Evolutionary conservation across 2,329 filamentous ascomycete genomes (phyloP).

Genomic region (Botrytis fabae): DNA sequence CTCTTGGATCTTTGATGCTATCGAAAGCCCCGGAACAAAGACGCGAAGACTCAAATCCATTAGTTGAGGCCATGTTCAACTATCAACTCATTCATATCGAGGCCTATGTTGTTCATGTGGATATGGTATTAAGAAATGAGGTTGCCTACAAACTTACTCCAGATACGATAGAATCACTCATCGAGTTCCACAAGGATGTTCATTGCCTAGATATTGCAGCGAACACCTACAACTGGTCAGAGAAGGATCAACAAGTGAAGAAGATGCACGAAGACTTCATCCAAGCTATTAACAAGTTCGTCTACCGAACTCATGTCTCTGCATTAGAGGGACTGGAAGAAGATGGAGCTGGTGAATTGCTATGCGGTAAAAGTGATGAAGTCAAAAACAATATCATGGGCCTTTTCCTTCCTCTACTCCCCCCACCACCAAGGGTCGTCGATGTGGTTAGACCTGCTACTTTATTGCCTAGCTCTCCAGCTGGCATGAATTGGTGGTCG

Average conservation of each 20-base stretch:
- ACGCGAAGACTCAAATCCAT: conserved; percentile 75
- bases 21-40: conserved; percentile 88
- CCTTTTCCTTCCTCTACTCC: conserved; percentile 82
- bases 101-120: conserved; percentile 97
- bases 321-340: conserved; percentile 95
- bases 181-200: conserved; percentile 95
- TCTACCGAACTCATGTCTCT: conserved; percentile 84
- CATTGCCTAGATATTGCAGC: conserved; percentile 89
- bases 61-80: conserved; percentile 87
- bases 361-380: conserved; percentile 88
- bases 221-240: conserved; percentile 89
- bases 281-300: conserved; percentile 95
- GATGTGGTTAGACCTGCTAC: conserved; percentile 86
- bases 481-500: conserved; percentile 76
- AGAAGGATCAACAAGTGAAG: conserved; percentile 95
- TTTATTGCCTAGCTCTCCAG: conserved; percentile 79
- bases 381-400: conserved; percentile 84
- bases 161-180: conserved; percentile 88
- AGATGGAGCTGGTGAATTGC: conserved; percentile 89
- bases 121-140: conserved; percentile 97
- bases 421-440: conserved; percentile 81
- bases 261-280: conserved; percentile 97
- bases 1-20: conserved; percentile 87
- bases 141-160: conserved; percentile 96
- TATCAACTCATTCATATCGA: conserved; percentile 92